Base-by-base conservation (phyloP, 2,329 filamentous ascomycete species). In the Thielaviopsis ethacetica region DNA sequence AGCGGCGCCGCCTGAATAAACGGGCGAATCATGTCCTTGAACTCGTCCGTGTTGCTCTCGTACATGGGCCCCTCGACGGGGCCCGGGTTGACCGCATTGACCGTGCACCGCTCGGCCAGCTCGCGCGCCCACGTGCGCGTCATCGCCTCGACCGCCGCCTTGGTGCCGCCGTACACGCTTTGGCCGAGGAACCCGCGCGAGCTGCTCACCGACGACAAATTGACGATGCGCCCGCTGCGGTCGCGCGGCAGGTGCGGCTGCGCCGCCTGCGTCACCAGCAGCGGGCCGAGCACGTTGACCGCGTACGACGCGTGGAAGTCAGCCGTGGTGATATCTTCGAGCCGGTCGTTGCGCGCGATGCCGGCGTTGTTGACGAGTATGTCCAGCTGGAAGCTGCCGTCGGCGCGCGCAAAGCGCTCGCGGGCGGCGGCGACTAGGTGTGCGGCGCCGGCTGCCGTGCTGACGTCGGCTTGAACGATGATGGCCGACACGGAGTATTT, bases 351-450 rank as follows among this genome's bases (percentile, higher is more conserved):
- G 47, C 79, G 72, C 34, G 80, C 74, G 6, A 83, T 73, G 58
- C 88, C 90, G 30, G 90, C 89, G 69, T 94, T 95, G 78, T 95
- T 94, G 74, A 95, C 75, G 57, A 95, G 74, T 62, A 95, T 88
- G 71, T 94, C 88, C 66, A 95, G 78, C 66, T 84, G 81, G 68
- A 89, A 80, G 5, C 64, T 65, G 54, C 65, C 60, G 63, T 62
- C 72, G 27, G 77, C 74, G 9, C 76, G 59, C 47, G 63, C 68
- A 70, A 86, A 83, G 66, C 82, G 74, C 63, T 80, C 75, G 64
- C 80, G 76, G 5, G 81, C 76, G 0, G 76, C 76, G 24, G 73
- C 71, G 64, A 90, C 70, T 56, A 89, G 76, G 50, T 78, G 71
- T 5, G 76, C 72, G 1, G 84, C 81, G 1, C 83, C 83, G 6